Percentiles rank a stretch among this genome's conserved stretches.
phyloP scores from a whole-genome alignment of 495 filamentous ascomycete genomes.

The Xylaria cubensis region DNA sequence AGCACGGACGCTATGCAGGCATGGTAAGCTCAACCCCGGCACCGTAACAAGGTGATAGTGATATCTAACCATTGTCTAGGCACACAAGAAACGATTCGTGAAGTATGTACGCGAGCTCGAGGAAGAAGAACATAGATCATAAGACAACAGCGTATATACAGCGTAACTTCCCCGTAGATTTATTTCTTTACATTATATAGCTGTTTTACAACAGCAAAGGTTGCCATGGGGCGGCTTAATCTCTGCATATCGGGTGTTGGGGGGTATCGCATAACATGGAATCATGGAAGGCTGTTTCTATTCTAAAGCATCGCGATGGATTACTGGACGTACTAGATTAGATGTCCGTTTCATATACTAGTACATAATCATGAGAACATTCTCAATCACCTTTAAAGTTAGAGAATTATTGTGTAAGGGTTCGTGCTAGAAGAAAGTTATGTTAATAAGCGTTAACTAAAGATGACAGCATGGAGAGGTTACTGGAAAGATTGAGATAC shows the following conservation, averaged over 20 bases:
- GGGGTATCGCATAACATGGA: slow-evolving; percentile 9
- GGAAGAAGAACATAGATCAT: slow-evolving; percentile 54
- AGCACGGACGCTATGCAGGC: slow-evolving; percentile 84
- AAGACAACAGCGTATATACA: slow-evolving; percentile 15
- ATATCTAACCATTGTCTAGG: slow-evolving; percentile 44
- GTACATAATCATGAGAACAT: background rate
- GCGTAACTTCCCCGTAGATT: background rate
- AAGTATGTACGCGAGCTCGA: slow-evolving; percentile 88
- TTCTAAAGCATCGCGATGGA: background rate
- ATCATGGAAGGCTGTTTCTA: background rate
- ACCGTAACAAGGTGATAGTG: background rate
- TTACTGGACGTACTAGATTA: background rate
- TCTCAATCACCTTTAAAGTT: background rate
- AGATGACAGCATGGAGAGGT: no score
- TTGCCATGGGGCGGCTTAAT: background rate
- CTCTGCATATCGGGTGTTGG: slow-evolving; percentile 22
- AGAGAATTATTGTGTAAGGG: background rate
- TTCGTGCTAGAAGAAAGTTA: no score
- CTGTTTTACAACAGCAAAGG: background rate
- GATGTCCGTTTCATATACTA: background rate
- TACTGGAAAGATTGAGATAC: no score
- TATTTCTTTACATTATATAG: background rate
- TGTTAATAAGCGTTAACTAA: no score
- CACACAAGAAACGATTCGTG: slow-evolving; percentile 96
- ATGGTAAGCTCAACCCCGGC: slow-evolving; percentile 62